Evolutionary conservation across 2,329 filamentous ascomycete species (phyloP).

Genomic region (Xylaria sp.): DNA sequence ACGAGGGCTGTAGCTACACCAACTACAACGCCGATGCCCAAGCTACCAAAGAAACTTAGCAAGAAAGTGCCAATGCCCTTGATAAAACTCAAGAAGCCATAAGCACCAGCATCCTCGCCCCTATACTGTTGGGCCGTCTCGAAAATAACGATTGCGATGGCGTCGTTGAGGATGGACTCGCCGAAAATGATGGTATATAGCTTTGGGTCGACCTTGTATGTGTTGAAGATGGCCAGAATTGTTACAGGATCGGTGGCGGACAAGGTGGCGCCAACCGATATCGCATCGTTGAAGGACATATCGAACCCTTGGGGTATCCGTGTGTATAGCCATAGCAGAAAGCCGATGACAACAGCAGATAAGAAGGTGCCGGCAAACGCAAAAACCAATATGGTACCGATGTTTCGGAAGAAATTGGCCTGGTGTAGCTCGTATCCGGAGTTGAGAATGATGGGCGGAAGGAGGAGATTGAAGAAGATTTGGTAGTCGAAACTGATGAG

Average conservation of each 20-base stretch:
- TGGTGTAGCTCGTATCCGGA: constrained; percentile 98
- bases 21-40: constrained; percentile 85
- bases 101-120: constrained; percentile 70
- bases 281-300: constrained; percentile 92
- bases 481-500: constrained; percentile 97
- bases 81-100: constrained; percentile 82
- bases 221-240: constrained; percentile 97
- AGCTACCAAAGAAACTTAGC: constrained; percentile 91
- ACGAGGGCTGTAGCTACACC: constrained; percentile 86
- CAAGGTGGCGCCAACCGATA: constrained; percentile 93
- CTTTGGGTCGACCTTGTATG: constrained; percentile 98
- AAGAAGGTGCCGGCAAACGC: constrained; percentile 97
- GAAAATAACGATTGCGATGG: constrained; percentile 97
- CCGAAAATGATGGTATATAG: constrained; percentile 99
- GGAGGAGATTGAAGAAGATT: constrained; percentile 98
- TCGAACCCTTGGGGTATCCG: constrained; percentile 81
- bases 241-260: constrained; percentile 98
- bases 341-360: constrained; percentile 90
- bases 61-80: constrained; percentile 95
- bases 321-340: constrained; percentile 89
- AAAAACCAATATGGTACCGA: constrained; percentile 95
- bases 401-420: constrained; percentile 98
- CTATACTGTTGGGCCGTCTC: constrained; percentile 95
- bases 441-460: constrained; percentile 97
- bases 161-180: constrained; percentile 97